Evolutionary conservation across 169 alveolate genomes (phyloP).

Genomic region (Babesia gibsoni): DNA sequence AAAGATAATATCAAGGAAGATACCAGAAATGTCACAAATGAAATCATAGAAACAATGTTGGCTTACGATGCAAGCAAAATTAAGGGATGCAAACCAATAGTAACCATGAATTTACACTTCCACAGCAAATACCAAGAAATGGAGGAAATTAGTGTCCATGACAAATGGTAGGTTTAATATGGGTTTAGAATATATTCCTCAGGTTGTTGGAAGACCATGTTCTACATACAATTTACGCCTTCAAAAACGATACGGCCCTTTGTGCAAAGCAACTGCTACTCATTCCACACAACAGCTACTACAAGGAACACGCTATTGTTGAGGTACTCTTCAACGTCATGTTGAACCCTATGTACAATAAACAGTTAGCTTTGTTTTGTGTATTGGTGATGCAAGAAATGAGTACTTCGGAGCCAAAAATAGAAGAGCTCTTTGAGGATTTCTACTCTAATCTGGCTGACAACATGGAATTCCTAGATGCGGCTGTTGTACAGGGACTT

Average conservation of each 20-base stretch:
- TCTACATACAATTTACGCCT: constrained; percentile 24
- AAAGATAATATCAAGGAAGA: constrained; percentile 1
- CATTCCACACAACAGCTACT: constrained; percentile 44
- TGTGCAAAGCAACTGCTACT: constrained; percentile 56
- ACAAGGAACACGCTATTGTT: constrained; percentile 46
- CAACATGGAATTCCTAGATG: constrained; percentile 11
- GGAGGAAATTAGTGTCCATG: constrained; percentile 18
- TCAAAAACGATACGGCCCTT: constrained; percentile 34
- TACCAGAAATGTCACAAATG: constrained; percentile 21
- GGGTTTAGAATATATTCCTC: background rate
- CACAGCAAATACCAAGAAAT: background rate
- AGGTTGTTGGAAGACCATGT: constrained; percentile 62
- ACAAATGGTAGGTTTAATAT: constrained; percentile 35
- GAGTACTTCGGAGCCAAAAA: constrained; percentile 36
- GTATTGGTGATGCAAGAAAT: constrained; percentile 52
- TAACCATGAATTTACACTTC: constrained; percentile 11
- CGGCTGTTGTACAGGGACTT: constrained; percentile 27
- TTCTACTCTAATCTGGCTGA: constrained; percentile 30
- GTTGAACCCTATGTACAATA: constrained; percentile 15
- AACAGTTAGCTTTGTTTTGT: constrained; percentile 33
- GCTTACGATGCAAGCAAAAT: constrained; percentile 9
- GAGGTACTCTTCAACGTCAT: constrained; percentile 45
- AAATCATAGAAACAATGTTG: constrained; percentile 25
- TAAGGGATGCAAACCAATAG: constrained; percentile 35
- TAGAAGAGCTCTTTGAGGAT: constrained; percentile 17